Evolutionary conservation across 345 rosid species (phyloP).

Genomic region (Eucalyptus viminalis): DNA sequence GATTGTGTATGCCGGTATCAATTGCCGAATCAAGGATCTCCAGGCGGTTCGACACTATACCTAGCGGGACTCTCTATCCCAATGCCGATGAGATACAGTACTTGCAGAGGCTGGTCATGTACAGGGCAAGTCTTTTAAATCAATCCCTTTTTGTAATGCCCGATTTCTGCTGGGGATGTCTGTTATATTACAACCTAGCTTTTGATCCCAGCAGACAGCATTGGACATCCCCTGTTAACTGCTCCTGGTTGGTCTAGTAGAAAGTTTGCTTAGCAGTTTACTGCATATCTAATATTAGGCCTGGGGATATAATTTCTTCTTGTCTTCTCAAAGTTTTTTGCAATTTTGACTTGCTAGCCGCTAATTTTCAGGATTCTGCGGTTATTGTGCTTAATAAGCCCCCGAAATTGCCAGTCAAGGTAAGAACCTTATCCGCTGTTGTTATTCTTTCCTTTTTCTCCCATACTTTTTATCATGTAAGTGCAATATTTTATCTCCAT

Average conservation of each 20-base stretch:
- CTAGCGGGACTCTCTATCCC: conserved; percentile 82
- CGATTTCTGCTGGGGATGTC: not conserved
- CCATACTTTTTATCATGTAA: not conserved
- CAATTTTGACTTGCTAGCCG: not conserved
- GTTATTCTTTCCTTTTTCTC: not conserved
- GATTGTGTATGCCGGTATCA: conserved; percentile 60
- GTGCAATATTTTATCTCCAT: not conserved
- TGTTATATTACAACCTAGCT: not conserved
- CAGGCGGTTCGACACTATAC: conserved; percentile 74
- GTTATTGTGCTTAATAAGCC: conserved; percentile 83
- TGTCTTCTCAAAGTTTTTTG: not conserved
- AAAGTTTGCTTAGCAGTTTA: not conserved
- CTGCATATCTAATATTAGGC: not conserved
- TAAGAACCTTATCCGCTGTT: not conserved
- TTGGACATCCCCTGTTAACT: not conserved
- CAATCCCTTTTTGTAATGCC: not conserved
- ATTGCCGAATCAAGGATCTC: conserved; percentile 60
- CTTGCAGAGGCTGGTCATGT: conserved; percentile 83
- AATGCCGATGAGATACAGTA: conserved; percentile 89
- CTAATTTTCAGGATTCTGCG: conserved; percentile 53
- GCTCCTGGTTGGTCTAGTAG: not conserved
- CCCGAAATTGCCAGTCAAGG: conserved; percentile 86
- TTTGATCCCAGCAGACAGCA: not conserved
- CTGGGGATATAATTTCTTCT: not conserved
- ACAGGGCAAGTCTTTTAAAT: conserved; percentile 37